Percentiles rank a stretch among this genome's conserved stretches.
Conservation (phyloP, 495 filamentous ascomycete genomes). For the Hypoxylon fragiforme region DNA sequence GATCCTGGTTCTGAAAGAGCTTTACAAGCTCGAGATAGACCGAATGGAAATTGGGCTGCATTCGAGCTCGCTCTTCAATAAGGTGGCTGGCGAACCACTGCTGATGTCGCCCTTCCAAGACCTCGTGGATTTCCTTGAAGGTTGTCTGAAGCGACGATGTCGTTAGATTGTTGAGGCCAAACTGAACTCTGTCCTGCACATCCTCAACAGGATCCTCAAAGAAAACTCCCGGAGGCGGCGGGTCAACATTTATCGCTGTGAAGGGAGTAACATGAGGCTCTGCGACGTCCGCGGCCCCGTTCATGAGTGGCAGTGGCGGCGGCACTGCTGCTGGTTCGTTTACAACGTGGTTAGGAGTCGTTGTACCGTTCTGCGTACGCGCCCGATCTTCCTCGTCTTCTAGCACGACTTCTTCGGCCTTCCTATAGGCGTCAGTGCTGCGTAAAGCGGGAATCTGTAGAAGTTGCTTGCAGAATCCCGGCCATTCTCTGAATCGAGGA, state of each 20-base stretch:
- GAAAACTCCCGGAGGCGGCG: slow-evolving; percentile 57
- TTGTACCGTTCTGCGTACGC: slow-evolving; percentile 49
- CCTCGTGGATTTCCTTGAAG: slow-evolving; percentile 74
- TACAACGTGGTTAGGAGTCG: slow-evolving; percentile 21
- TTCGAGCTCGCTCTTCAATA: slow-evolving; percentile 94
- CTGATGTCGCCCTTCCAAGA: slow-evolving; percentile 76
- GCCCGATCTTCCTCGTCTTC: slow-evolving; percentile 59
- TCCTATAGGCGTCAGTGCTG: slow-evolving; percentile 79
- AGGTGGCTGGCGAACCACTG: slow-evolving; percentile 96
- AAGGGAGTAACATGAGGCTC: slow-evolving; percentile 66
- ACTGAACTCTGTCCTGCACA: slow-evolving; percentile 88
- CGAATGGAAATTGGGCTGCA: slow-evolving; percentile 92
- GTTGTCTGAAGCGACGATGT: slow-evolving; percentile 83
- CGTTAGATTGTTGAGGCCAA: slow-evolving; percentile 95
- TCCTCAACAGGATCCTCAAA: slow-evolving; percentile 84
- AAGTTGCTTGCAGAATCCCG: slow-evolving; percentile 81
- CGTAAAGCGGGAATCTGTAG: slow-evolving; percentile 78
- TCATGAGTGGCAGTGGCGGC: slow-evolving; percentile 59
- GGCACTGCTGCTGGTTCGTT: no score
- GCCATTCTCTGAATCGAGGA: slow-evolving; percentile 85
- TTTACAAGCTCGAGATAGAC: slow-evolving; percentile 89
- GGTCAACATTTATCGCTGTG: slow-evolving; percentile 72
- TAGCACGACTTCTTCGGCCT: slow-evolving; percentile 77
- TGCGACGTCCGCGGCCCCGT: slow-evolving; percentile 64
- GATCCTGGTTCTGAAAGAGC: slow-evolving; percentile 71